Base-by-base conservation (phyloP, 257 asterid genomes). In the Pogostemon cablin region DNA sequence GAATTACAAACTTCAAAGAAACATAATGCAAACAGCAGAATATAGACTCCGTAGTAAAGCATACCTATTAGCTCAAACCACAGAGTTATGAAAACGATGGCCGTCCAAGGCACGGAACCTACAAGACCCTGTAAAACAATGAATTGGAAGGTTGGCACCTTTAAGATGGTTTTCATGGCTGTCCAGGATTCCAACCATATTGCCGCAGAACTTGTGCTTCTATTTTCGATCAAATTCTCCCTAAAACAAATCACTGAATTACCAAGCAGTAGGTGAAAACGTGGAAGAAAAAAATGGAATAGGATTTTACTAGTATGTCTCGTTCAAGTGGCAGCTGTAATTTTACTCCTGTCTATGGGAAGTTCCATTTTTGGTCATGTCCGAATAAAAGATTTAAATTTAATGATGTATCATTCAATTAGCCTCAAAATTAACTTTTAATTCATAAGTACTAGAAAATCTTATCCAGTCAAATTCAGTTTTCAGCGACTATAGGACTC, bases 91-190 rank as follows among this genome's bases (percentile, higher is more conserved):
- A 93, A 93, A 53, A 93, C 98, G 32, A 88, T 76, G 49, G 98
- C 97, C 4, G 97, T 91, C 97, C 98, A 91, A 53, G 98, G 97
- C 66, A 93, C 74, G 4, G 96, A 88, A 49, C 98, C 98, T 62
- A 91, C 96, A 7, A 93, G 82, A 71, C 98, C 98, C 75, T 93
- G 98, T 81, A 93, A 71, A 64, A 93, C 98, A 37, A 93, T 93
- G 86, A 86, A 85, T 85, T 84, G 98, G 81, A 91, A 93, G 8
- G 98, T 91, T 65, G 79, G 96, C 44, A 93, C 87, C 75, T 81
- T 89, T 81, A 87, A 85, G 71, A 93, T 91, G 58, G 81, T 72
- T 86, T 85, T 91, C 92, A 84, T 93, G 72, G 98, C 95, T 32
- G 83, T 69, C 97, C 91, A 93, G 0, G 98, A 93, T 62, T 93